Percentiles rank a stretch among this genome's conserved stretches.
Evolutionary conservation across 2,329 filamentous ascomycete species (phyloP).

Genomic region (Bipolaris bicolor): DNA sequence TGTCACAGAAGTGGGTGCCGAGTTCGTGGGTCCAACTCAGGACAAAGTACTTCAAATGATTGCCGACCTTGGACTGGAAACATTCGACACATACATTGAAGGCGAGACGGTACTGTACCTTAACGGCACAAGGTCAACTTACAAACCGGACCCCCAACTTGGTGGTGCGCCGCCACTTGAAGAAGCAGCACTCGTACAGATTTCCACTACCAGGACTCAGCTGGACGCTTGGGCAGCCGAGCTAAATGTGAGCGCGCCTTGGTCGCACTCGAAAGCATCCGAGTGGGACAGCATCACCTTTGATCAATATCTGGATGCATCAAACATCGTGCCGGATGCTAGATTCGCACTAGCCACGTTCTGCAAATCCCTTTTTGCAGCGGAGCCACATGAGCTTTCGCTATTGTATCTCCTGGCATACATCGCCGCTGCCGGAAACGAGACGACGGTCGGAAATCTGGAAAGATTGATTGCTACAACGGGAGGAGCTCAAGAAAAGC

Average conservation of each 20-base stretch:
- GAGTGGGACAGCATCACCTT: slow-evolving; percentile 26
- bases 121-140: slow-evolving; percentile 17
- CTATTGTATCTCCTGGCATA: slow-evolving; percentile 29
- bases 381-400: slow-evolving; percentile 21
- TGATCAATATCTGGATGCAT: slow-evolving; percentile 12
- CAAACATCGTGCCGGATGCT: slow-evolving; percentile 14
- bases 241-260: slow-evolving; percentile 26
- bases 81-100: slow-evolving; percentile 23
- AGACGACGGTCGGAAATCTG: slow-evolving; percentile 21
- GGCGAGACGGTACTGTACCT: slow-evolving; percentile 25
- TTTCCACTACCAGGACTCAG: slow-evolving; percentile 16
- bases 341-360: slow-evolving; percentile 17
- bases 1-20: slow-evolving; percentile 30
- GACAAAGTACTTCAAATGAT: slow-evolving; percentile 26
- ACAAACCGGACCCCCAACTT: slow-evolving; percentile 17
- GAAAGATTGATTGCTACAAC: slow-evolving; percentile 17
- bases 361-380: slow-evolving; percentile 22
- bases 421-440: slow-evolving; percentile 28
- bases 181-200: slow-evolving; percentile 14
- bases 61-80: slow-evolving; percentile 24
- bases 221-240: slow-evolving; percentile 26
- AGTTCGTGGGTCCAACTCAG: slow-evolving; percentile 34
- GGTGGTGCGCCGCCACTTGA: slow-evolving; percentile 23
- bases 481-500: slow-evolving; percentile 25
- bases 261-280: slow-evolving; percentile 17